Evolutionary conservation across 2,329 filamentous ascomycete genomes (phyloP), one percentile per base, ranked within the genome.

Genomic region (Colletotrichum horii): DNA sequence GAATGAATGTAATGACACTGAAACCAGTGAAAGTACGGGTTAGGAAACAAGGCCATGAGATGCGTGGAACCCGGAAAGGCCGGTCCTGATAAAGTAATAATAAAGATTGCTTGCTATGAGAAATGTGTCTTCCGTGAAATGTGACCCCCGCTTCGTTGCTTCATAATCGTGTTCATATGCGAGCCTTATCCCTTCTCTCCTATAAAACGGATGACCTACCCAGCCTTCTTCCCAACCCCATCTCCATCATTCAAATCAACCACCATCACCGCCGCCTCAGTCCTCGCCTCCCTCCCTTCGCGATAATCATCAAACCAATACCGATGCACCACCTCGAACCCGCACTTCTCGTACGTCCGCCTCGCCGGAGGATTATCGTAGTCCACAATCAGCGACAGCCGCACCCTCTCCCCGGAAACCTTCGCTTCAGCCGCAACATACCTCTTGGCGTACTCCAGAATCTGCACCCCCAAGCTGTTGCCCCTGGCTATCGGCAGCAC

Each of bases 221-320:
- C 43, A 22, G 43, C 43, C 43, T 52, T 52, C n/a, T 62, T 0
- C 22, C 22, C 19, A 36, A 14, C 22, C 9, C 5, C 19, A 14
- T n/a, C 15, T 11, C 15, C 22, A 4, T 52, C 22, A 14, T 67
- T 26, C 11, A 66, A 24, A 11, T 73, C 69, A 48, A 73, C 15
- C 60, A 30, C 8, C 73, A 77, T 77, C 2, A 77, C 69, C 7
- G 64, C 75, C 52, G 72, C 75, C 65, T 77, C 73, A 1, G 75
- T 77, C 30, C 36, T 34, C n/a, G 30, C 12, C 14, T 24, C 48
- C 22, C 68, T 28, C 4, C 75, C 73, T 16, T 48, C 52, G 12
- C 75, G 64, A 9, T 56, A 55, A 38, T 76, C 73, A 19, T 76
- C 34, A n/a, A 76, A 76, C 65, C 68, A 76, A 22, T 77, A 77